These are phyloP conservation scores for Candida qinlingensis DNA, from an alignment of 805 yeast species.

Conservation along the genomic window DNA sequence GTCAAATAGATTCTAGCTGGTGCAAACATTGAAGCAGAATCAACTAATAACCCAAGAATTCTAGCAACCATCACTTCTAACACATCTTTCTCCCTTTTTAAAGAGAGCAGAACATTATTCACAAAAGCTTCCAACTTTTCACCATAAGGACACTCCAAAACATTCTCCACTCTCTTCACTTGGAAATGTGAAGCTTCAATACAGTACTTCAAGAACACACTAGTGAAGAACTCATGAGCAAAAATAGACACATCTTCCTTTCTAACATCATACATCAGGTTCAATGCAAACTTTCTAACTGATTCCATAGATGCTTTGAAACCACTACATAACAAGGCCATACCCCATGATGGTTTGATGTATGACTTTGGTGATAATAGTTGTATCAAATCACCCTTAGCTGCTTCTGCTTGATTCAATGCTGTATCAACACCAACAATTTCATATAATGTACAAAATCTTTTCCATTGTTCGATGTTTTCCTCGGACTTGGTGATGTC, in stretches of 20 bases:
- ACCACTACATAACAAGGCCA: conserved; percentile 70
- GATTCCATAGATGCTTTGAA: conserved; percentile 72
- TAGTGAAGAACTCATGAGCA: conserved; percentile 37
- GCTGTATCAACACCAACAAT: conserved; percentile 82
- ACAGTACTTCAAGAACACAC: conserved; percentile 49
- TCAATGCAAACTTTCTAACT: conserved; percentile 58
- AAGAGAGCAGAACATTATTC: conserved; percentile 26
- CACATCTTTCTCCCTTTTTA: conserved; percentile 26
- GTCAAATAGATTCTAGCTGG: conserved; percentile 62
- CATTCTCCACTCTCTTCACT: conserved; percentile 30
- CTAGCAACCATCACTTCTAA: conserved; percentile 25
- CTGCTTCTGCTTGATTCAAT: conserved; percentile 79
- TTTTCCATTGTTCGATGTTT: conserved; percentile 56
- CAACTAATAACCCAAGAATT: conserved; percentile 42
- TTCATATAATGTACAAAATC: conserved; percentile 70
- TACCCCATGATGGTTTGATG: conserved; percentile 67
- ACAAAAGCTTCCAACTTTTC: conserved; percentile 43
- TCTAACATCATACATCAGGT: conserved; percentile 49
- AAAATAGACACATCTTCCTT: conserved; percentile 40
- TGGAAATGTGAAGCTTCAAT: conserved; percentile 60
- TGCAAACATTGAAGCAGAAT: conserved; percentile 51
- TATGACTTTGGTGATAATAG: conserved; percentile 44
- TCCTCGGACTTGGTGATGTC: conserved; percentile 7
- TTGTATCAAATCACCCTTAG: conserved; percentile 53
- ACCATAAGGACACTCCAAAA: conserved; percentile 52